Percentiles rank a stretch among this genome's conserved stretches.
Conservation (phyloP, 371 early-diverging fungal species). For the Apophysomyces elegans region DNA sequence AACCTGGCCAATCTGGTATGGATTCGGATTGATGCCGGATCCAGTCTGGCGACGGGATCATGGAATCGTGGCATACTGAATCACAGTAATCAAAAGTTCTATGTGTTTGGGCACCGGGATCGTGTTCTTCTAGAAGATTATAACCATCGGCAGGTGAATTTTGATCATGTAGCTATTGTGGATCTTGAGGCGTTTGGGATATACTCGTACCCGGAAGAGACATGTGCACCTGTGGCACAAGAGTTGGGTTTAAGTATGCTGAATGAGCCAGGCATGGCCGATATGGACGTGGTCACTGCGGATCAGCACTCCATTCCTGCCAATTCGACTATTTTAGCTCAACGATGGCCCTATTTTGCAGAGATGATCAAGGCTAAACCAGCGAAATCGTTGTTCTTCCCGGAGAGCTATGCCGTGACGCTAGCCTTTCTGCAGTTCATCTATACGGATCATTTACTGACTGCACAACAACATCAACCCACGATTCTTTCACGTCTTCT, state of each 20-base stretch:
- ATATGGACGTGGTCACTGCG: slow-evolving; percentile 65
- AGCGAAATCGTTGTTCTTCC: slow-evolving; percentile 45
- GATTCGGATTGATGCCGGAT: slow-evolving; percentile 72
- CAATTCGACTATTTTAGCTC: slow-evolving; percentile 68
- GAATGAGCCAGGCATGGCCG: slow-evolving; percentile 68
- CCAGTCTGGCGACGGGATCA: slow-evolving; percentile 61
- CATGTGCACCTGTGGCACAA: slow-evolving; percentile 59
- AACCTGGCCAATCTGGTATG: slow-evolving; percentile 69
- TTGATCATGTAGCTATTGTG: slow-evolving; percentile 71
- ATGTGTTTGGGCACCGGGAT: slow-evolving; percentile 75
- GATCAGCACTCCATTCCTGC: slow-evolving; percentile 66
- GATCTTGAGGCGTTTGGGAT: slow-evolving; percentile 79
- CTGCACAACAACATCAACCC: slow-evolving; percentile 63
- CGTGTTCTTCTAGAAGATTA: slow-evolving; percentile 76
- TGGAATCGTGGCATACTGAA: slow-evolving; percentile 78
- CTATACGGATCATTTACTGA: slow-evolving; percentile 77
- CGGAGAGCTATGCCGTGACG: slow-evolving; percentile 68
- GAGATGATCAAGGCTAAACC: slow-evolving; percentile 37
- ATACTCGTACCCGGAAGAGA: slow-evolving; percentile 59
- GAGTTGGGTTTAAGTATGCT: slow-evolving; percentile 72
- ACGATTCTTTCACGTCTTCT: slow-evolving; percentile 69
- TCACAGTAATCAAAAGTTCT: slow-evolving; percentile 55
- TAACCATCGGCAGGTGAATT: slow-evolving; percentile 77
- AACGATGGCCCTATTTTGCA: slow-evolving; percentile 72
- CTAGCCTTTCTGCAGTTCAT: slow-evolving; percentile 72